Conservation (phyloP, 805 yeast genomes). For the Nakazawaea laoshanensis region DNA sequence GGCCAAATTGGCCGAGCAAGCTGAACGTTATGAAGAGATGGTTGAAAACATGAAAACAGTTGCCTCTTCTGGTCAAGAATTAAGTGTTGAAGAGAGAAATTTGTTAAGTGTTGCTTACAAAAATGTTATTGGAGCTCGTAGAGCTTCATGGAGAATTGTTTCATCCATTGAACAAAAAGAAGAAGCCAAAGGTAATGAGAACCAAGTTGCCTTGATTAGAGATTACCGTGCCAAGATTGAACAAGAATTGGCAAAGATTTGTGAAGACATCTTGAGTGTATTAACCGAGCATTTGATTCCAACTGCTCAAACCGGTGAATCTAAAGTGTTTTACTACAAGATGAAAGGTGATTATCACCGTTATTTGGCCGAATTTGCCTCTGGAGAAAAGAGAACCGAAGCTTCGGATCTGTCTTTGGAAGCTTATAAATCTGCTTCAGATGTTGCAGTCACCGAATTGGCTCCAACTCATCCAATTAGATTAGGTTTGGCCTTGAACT, state of each 20-base stretch:
- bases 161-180: constrained; percentile 97
- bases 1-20: constrained; percentile 98
- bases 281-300: constrained; percentile 87
- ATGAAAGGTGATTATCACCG: constrained; percentile 99
- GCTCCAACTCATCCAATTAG: constrained; percentile 99
- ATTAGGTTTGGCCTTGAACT: constrained; percentile 94
- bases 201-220: constrained; percentile 83
- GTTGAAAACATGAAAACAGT: constrained; percentile 97
- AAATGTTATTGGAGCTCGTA: constrained; percentile 97
- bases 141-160: constrained; percentile 99
- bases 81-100: constrained; percentile 97
- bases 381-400: constrained; percentile 82
- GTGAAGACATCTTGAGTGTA: constrained; percentile 88
- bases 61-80: constrained; percentile 91
- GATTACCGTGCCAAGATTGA: constrained; percentile 94
- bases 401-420: constrained; percentile 90
- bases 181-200: constrained; percentile 90
- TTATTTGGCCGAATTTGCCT: constrained; percentile 94
- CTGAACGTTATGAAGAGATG: constrained; percentile 99
- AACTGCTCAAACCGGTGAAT: constrained; percentile 92
- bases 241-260: constrained; percentile 82
- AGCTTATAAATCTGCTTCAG: constrained; percentile 93
- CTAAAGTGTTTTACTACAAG: constrained; percentile 96
- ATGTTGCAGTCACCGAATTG: constrained; percentile 92
- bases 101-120: constrained; percentile 95